Conservation (phyloP, 2,329 filamentous ascomycete genomes). For the Simplicillium aogashimaense region DNA sequence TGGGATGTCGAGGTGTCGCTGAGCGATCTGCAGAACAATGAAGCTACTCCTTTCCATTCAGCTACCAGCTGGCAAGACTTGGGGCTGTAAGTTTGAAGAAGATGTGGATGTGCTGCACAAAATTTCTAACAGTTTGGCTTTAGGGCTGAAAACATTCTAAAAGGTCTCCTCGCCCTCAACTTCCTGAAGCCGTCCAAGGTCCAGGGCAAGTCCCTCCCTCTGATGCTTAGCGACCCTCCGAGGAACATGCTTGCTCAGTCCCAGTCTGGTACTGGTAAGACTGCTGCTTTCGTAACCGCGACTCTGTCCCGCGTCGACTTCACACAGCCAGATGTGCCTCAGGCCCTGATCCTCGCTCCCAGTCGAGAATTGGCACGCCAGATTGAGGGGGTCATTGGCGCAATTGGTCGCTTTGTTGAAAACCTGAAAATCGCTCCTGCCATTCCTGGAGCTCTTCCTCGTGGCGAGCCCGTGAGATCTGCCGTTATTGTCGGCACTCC, state of each 20-base stretch:
- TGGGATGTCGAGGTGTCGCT: conserved; percentile 91
- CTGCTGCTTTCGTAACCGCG: conserved; percentile 89
- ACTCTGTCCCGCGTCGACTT: conserved; percentile 82
- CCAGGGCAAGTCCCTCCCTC: conserved; percentile 84
- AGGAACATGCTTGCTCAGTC: conserved; percentile 95
- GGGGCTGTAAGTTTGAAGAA: conserved; percentile 61
- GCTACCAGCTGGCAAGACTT: conserved; percentile 77
- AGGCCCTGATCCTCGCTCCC: conserved; percentile 82
- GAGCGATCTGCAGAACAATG: conserved; percentile 77
- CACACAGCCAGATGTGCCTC: conserved; percentile 55
- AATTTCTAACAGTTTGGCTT: conserved; percentile 1
- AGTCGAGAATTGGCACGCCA: conserved; percentile 92
- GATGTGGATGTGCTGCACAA: background rate
- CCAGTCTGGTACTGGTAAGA: conserved; percentile 98
- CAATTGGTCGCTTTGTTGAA: conserved; percentile 76
- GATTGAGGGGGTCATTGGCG: conserved; percentile 74
- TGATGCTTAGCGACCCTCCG: conserved; percentile 80
- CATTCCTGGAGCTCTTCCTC: conserved; percentile 66
- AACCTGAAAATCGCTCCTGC: conserved; percentile 70
- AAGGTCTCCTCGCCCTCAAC: conserved; percentile 70
- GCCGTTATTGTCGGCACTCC: conserved; percentile 89
- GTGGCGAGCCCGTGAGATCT: conserved; percentile 59
- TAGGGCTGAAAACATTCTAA: conserved; percentile 49
- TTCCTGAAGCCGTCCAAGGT: conserved; percentile 97
- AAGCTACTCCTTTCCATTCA: conserved; percentile 80